Base-by-base conservation (phyloP, 1,284 basidiomycete species). In the Naganishia sp. region DNA sequence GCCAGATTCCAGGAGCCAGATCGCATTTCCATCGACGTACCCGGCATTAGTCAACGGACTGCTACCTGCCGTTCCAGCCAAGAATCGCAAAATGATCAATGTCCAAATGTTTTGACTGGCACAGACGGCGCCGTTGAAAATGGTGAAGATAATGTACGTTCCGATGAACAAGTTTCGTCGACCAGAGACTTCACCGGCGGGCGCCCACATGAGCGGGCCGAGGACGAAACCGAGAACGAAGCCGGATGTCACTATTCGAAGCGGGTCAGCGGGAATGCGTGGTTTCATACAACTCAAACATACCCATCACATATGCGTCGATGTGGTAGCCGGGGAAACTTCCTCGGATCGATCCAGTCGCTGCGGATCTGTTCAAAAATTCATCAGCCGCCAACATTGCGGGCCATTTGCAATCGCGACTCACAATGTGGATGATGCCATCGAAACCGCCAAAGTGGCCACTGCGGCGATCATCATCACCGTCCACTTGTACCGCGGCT, bases 381-480 rank as follows among this genome's bases (percentile, higher is more conserved):
- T 48, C n/a, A 10, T 44, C 3, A 31, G 52, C 18, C 11, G 36
- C 16, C 2, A 18, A 10, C 2, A 3, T 6, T 15, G 39, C 33
- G 46, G 2, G 11, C 16, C 10, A 28, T n/a, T 23, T 15, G 11
- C 13, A 31, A 9, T 0, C n/a, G 31, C 0, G 6, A 61, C 65
- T 66, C 25, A 63, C 65, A 66, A 25, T 42, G 65, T 66, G 15
- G 55, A 59, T 67, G 84, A 86, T 56, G 84, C 82, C 73, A 87
- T 87, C 0, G 87, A 86, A 5, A 88, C 84, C 7, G 86, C 85
- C 71, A 84, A 84, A 6, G 87, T 86, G 28, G 80, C 75, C n/a
- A 84, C 69, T 1, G 83, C 83, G 31, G 73, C 70, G 2, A 74
- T 23, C 13, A 64, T 18, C 4, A 75, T 76, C 42, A 73, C 50